Conservation (phyloP, 371 early-diverging fungal species). For the Saksenaea vasiformis region DNA sequence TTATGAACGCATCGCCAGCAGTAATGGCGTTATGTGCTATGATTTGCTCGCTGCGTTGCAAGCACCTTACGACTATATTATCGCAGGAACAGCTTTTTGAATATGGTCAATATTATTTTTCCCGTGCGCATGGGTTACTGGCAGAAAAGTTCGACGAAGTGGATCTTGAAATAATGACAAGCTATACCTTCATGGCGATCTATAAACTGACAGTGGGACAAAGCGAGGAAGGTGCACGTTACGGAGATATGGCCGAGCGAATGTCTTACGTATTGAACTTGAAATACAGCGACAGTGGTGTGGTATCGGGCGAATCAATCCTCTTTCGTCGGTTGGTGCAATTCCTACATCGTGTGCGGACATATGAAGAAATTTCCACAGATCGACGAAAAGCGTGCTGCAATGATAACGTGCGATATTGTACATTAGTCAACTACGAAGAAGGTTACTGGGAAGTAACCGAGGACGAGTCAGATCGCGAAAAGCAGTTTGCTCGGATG, state of each 20-base stretch:
- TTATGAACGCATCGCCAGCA: constrained; percentile 22
- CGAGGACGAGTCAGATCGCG: background rate
- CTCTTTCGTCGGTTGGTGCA: constrained; percentile 6
- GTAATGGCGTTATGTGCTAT: constrained; percentile 34
- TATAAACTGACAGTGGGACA: constrained; percentile 23
- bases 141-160: constrained; percentile 10
- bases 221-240: constrained; percentile 13
- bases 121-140: constrained; percentile 3
- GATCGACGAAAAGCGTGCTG: background rate
- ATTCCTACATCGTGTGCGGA: constrained; percentile 9
- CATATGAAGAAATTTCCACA: constrained; percentile 5
- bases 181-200: constrained; percentile 24
- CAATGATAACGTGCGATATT: constrained; percentile 10
- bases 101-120: constrained; percentile 8
- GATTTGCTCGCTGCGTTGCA: constrained; percentile 26
- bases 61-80: constrained; percentile 18
- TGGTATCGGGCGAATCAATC: constrained; percentile 4
- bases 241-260: constrained; percentile 29
- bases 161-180: constrained; percentile 13
- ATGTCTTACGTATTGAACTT: constrained; percentile 22
- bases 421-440: background rate
- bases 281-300: background rate
- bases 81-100: constrained; percentile 14
- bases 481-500: constrained; percentile 8
- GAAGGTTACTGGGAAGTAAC: constrained; percentile 6